Evolutionary conservation across 306 rosid genomes (phyloP).

Genomic region (Rosa rugosa): DNA sequence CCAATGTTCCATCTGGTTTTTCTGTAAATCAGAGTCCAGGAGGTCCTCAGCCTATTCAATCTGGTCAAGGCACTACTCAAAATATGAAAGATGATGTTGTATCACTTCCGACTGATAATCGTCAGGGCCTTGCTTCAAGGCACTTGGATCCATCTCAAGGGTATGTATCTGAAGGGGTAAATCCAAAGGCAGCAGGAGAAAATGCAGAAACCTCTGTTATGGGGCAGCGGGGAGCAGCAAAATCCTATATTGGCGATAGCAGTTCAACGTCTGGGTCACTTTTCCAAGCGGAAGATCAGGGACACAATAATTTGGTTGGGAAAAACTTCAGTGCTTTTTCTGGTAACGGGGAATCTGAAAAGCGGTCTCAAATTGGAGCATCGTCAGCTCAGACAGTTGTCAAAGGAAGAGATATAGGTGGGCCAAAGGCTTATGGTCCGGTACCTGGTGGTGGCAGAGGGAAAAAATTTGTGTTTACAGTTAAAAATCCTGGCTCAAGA

Average conservation of each 20-base stretch:
- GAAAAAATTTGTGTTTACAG: conserved; percentile 57
- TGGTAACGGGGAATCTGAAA: conserved; percentile 47
- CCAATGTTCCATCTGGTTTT: conserved; percentile 57
- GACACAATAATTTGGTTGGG: conserved; percentile 40
- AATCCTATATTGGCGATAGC: conserved; percentile 39
- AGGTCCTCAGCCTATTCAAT: conserved; percentile 53
- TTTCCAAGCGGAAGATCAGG: conserved; percentile 43
- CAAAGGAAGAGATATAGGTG: conserved; percentile 48
- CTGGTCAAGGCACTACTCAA: conserved; percentile 49
- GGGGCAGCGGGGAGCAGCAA: conserved; percentile 42
- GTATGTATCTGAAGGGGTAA: conserved; percentile 26
- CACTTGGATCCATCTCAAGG: conserved; percentile 48
- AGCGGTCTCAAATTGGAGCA: conserved; percentile 39
- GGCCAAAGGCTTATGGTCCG: conserved; percentile 46
- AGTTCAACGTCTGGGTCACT: conserved; percentile 38
- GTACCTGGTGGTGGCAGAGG: conserved; percentile 68
- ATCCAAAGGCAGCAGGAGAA: conserved; percentile 33
- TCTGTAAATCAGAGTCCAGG: conserved; percentile 59
- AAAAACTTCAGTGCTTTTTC: conserved; percentile 31
- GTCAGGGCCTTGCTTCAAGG: conserved; percentile 42
- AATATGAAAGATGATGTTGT: conserved; percentile 43
- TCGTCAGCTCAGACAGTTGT: conserved; percentile 39
- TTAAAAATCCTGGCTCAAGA: conserved; percentile 63
- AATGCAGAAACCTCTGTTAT: conserved; percentile 41
- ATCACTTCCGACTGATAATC: conserved; percentile 46